Conservation (phyloP, 352 stramenopile species). For the Phytophthora tentaculata region DNA sequence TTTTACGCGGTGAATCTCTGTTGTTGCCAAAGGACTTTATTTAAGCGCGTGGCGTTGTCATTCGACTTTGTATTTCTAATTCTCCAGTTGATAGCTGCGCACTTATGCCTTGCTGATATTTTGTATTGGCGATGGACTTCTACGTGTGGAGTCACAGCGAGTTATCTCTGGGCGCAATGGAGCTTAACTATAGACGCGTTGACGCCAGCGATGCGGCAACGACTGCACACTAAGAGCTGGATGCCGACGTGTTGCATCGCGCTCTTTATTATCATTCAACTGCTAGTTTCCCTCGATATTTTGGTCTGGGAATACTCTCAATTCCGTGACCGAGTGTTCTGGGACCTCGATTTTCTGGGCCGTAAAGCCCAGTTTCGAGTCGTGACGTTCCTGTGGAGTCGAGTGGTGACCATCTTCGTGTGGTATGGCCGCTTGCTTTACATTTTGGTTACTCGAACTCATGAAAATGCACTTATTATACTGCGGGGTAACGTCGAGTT, state of each 20-base stretch:
- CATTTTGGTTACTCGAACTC: conserved; percentile 29
- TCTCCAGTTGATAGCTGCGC: conserved; percentile 28
- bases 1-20: conserved; percentile 13
- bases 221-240: conserved; percentile 29
- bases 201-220: conserved; percentile 22
- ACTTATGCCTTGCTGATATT: conserved; percentile 34
- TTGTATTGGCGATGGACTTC: conserved; percentile 31
- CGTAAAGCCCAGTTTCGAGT: conserved; percentile 29
- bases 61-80: conserved; percentile 38
- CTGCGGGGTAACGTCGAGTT: conserved; percentile 37
- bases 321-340: conserved; percentile 32
- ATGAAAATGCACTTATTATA: conserved; percentile 32
- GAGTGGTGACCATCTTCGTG: conserved; percentile 33
- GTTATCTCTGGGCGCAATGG: conserved; percentile 24
- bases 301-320: conserved; percentile 24
- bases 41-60: conserved; percentile 22
- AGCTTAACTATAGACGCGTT: conserved; percentile 26
- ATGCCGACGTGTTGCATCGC: conserved; percentile 33
- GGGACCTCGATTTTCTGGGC: conserved; percentile 26
- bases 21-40: conserved; percentile 25
- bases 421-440: conserved; percentile 33
- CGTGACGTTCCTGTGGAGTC: conserved; percentile 36
- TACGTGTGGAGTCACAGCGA: conserved; percentile 22
- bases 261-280: conserved; percentile 32
- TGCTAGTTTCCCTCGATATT: conserved; percentile 24